Conservation (phyloP, 768 basidiomycete species). For the Russula lepida region DNA sequence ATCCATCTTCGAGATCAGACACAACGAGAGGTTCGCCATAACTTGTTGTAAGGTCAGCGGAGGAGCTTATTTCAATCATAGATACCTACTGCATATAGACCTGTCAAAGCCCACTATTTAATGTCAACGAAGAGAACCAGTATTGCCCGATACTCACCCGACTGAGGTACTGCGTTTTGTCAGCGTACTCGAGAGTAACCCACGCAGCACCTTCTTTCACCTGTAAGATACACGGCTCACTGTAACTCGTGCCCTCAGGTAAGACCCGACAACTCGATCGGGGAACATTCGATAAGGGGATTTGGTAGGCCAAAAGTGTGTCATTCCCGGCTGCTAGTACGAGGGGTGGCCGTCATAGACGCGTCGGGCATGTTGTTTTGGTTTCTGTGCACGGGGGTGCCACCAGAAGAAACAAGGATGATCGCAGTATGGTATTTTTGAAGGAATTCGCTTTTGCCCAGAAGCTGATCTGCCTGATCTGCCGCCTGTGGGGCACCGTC, state of each 20-base stretch:
- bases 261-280: constrained; percentile 72
- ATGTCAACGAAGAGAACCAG: neutral
- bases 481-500: constrained; percentile 71
- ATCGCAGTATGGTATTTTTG: constrained; percentile 60
- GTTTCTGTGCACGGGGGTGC: constrained; percentile 93
- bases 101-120: neutral
- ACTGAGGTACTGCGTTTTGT: constrained; percentile 67
- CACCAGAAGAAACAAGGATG: constrained; percentile 78
- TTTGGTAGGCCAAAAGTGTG: constrained; percentile 44
- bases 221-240: constrained; percentile 86
- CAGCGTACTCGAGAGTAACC: constrained; percentile 86
- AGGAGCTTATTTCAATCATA: neutral
- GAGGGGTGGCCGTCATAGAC: neutral
- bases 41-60: constrained; percentile 33
- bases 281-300: constrained; percentile 1
- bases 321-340: neutral
- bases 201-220: constrained; percentile 93
- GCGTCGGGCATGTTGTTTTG: constrained; percentile 73
- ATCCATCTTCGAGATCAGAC: constrained; percentile 59
- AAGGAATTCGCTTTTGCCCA: constrained; percentile 91
- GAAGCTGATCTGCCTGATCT: constrained; percentile 78
- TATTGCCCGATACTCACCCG: constrained; percentile 42
- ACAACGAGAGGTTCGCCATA: constrained; percentile 76
- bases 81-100: neutral
- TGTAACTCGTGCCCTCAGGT: constrained; percentile 92